Conservation (phyloP, 2,329 filamentous ascomycete genomes). For the Ophiostoma novo-ulmi region DNA sequence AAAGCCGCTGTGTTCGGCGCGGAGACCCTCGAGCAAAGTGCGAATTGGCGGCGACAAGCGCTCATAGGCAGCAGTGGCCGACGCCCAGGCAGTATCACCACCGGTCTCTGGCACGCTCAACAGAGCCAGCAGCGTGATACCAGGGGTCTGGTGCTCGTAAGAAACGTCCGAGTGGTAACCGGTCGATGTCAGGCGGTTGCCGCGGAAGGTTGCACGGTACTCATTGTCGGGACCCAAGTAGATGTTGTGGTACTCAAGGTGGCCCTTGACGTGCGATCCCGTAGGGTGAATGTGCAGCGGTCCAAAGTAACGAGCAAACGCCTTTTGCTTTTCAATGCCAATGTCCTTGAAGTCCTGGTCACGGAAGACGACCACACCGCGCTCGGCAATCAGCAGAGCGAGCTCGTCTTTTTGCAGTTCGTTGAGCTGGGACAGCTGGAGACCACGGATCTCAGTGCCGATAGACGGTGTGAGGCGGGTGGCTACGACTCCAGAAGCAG, state of each 20-base stretch:
- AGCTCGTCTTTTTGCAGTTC: constrained; percentile 41
- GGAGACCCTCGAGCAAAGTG: constrained; percentile 36
- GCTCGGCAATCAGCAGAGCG: constrained; percentile 40
- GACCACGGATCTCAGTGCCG: constrained; percentile 40
- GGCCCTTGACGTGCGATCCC: constrained; percentile 40
- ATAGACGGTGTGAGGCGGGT: constrained; percentile 35
- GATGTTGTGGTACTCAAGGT: constrained; percentile 44
- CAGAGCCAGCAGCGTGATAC: constrained; percentile 39
- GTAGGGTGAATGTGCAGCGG: constrained; percentile 40
- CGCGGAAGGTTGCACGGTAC: constrained; percentile 36
- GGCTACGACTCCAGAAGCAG: constrained; percentile 27
- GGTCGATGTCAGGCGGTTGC: constrained; percentile 36
- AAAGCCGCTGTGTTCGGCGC: constrained; percentile 39
- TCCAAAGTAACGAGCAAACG: constrained; percentile 39
- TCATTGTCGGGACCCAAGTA: constrained; percentile 44
- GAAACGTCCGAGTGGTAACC: constrained; percentile 42
- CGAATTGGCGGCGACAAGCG: constrained; percentile 37
- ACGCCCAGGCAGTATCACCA: constrained; percentile 39
- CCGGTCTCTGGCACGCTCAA: constrained; percentile 34
- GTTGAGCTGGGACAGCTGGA: constrained; percentile 38
- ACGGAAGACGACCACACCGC: constrained; percentile 38
- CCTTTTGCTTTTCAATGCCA: constrained; percentile 37
- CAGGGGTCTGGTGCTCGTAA: constrained; percentile 41
- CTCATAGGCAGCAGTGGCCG: constrained; percentile 37
- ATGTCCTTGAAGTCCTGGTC: constrained; percentile 38